Base-by-base conservation (phyloP, 176 grass and related monocot genomes). In the Triticum urartu region DNA sequence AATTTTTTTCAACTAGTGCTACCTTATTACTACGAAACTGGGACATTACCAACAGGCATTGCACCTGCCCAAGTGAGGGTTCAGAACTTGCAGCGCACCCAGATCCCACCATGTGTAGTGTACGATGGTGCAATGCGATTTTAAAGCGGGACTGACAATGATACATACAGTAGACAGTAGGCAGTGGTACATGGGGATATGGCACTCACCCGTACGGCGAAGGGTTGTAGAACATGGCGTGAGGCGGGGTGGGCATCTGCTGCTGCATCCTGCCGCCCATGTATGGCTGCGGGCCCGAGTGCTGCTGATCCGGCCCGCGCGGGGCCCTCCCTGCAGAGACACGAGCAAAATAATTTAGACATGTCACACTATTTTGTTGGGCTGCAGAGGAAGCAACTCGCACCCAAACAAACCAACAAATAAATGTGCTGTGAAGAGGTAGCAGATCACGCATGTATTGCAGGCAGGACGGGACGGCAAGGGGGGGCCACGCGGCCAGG, bases 191-290 rank as follows among this genome's bases (percentile, higher is more conserved):
- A 28, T 17, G 25, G 42, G 38, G 12, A 39, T 20, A 59, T 39
- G 75, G 43, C 54, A 91, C 88, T 79, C 60, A 97, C 94, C 92
- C 94, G 85, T 81, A 79, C 70, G 84, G 91, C 0, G 83, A 77
- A 60, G 71, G 83, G 77, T 9, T 25, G 72, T 90, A 94, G 75
- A 80, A 66, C 62, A 92, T 6, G 20, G 69, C 79, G 7, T 84
- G 79, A 61, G 86, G 69, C n/a, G 77, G 83, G 60, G 82, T 80
- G 69, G 81, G 65, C 81, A 92, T 72, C 28, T 66, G 74, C 60
- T 65, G 71, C 28, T 81, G 91, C 81, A 92, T 28, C 83, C 91
- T 88, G 59, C 72, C 72, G 64, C 63, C 64, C 64, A 79, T 33
- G 88, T 81, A 84, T 45, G 42, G 81, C 11, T 86, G 59, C 6